Evolutionary conservation across 192 early-diverging fungal genomes (phyloP).

Genomic region (Coemansia sp.): DNA sequence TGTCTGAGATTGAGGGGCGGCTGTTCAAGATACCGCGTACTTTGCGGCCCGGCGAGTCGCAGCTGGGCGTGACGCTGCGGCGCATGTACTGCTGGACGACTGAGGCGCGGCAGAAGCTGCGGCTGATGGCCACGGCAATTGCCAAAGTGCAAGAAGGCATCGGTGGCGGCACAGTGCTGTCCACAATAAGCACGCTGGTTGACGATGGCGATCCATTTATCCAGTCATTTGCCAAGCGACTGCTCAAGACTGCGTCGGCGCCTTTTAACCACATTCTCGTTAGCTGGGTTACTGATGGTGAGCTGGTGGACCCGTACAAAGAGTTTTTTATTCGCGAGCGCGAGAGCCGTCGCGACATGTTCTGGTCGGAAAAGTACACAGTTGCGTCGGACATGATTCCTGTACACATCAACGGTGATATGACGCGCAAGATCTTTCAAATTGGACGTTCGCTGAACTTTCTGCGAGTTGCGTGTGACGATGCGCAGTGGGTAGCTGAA

Average conservation of each 20-base stretch:
- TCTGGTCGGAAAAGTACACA: constrained; percentile 82
- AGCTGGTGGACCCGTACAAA: constrained; percentile 84
- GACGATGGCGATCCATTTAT: constrained; percentile 93
- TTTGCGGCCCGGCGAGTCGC: constrained; percentile 43
- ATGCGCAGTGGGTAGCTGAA: constrained; percentile 58
- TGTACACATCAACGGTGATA: constrained; percentile 66
- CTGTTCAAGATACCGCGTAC: constrained; percentile 57
- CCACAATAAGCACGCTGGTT: constrained; percentile 75
- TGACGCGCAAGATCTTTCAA: constrained; percentile 86
- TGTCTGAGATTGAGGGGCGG: constrained; percentile 82
- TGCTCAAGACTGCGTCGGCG: constrained; percentile 71
- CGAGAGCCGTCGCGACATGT: constrained; percentile 61
- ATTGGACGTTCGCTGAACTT: constrained; percentile 90
- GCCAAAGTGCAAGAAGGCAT: constrained; percentile 31
- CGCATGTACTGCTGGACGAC: constrained; percentile 84
- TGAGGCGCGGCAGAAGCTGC: constrained; percentile 73
- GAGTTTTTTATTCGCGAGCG: constrained; percentile 88
- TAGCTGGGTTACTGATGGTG: constrained; percentile 92
- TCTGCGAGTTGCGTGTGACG: constrained; percentile 65
- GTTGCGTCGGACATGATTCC: constrained; percentile 84
- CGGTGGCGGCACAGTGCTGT: constrained; percentile 49
- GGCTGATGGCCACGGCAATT: constrained; percentile 66
- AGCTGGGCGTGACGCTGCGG: constrained; percentile 73
- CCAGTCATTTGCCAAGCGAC: constrained; percentile 69
- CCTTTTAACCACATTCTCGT: constrained; percentile 92